A percentile compares a stretch with the other conserved stretches of the same genome.
Evolutionary conservation across 805 yeast species (phyloP).

Genomic region (Zygotorulaspora chibaensis): DNA sequence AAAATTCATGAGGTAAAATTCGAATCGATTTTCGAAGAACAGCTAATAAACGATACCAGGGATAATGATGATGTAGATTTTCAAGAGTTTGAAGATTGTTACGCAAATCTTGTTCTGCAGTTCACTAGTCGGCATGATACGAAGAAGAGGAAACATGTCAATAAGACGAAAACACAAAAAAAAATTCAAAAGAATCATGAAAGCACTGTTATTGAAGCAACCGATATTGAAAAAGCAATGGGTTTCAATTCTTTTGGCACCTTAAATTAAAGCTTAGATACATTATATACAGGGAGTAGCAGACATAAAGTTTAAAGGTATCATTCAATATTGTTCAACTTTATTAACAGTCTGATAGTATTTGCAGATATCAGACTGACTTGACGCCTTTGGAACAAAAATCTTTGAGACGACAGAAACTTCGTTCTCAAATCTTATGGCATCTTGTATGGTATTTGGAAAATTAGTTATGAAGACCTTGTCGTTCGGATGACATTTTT

Average conservation of each 20-base stretch:
- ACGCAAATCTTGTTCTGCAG: slow-evolving; percentile 35
- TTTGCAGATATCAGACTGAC: slow-evolving; percentile 47
- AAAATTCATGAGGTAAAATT: slow-evolving; percentile 55
- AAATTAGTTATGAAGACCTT: slow-evolving; percentile 51
- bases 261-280: slow-evolving; percentile 29
- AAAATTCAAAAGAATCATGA: slow-evolving; percentile 9
- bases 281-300: slow-evolving; percentile 6
- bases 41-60: slow-evolving; percentile 27
- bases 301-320: background rate
- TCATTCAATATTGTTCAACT: slow-evolving; percentile 25
- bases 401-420: slow-evolving; percentile 47
- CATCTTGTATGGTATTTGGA: slow-evolving; percentile 61
- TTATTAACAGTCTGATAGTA: slow-evolving; percentile 68
- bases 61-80: slow-evolving; percentile 43
- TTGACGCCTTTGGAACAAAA: slow-evolving; percentile 20
- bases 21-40: slow-evolving; percentile 33
- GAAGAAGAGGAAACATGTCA: slow-evolving; percentile 27
- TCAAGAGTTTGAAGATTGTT: slow-evolving; percentile 44
- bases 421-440: slow-evolving; percentile 69
- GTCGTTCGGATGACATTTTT: slow-evolving; percentile 35
- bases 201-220: slow-evolving; percentile 12
- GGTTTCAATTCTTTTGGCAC: slow-evolving; percentile 57
- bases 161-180: slow-evolving; percentile 13
- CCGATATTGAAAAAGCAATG: slow-evolving; percentile 43
- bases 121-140: slow-evolving; percentile 35